Base-by-base conservation (phyloP, 805 yeast genomes). In the Pichia cabralensis region DNA sequence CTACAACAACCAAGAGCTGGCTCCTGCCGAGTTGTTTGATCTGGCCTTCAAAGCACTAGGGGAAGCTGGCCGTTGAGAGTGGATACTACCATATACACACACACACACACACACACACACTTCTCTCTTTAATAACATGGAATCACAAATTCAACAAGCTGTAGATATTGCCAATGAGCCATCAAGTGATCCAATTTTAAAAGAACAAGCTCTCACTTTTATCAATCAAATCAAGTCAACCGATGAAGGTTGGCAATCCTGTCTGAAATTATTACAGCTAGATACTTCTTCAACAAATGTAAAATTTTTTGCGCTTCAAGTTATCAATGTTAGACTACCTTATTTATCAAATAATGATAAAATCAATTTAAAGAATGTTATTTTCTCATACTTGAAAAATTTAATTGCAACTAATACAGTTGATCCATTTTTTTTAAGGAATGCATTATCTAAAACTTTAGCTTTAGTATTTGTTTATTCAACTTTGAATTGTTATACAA, bases 111-210 rank as follows among this genome's bases (percentile, higher is more conserved):
- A n/a, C n/a, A n/a, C n/a, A n/a, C n/a, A n/a, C n/a, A n/a, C n/a
- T n/a, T n/a, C n/a, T n/a, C n/a, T n/a, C n/a, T n/a, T n/a, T n/a
- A n/a, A n/a, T 18, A 26, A 29, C 16, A 58, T 59, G 63, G 63
- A 60, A 31, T 30, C 49, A 43, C 94, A 86, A 64, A 79, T 88
- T 49, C 84, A 74, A 55, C 92, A 84, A 60, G 96, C 95, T 27
- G 92, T 88, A 31, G 77, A 74, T 42, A 74, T 85, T 42, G 95
- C 95, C 7, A 74, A 76, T 54, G 41, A 39, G 14, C 79, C 82
- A 21, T 64, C 76, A 18, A 70, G 78, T 8, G 84, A 80, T 53
- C 60, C 67, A 12, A 62, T 52, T 26, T 61, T 84, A 32, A 77
- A 76, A 50, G 73, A 69, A 42, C 79, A 76, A 55, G 80, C 79